phyloP scores from a whole-genome alignment of 345 rosid species.

The Adansonia digitata region DNA sequence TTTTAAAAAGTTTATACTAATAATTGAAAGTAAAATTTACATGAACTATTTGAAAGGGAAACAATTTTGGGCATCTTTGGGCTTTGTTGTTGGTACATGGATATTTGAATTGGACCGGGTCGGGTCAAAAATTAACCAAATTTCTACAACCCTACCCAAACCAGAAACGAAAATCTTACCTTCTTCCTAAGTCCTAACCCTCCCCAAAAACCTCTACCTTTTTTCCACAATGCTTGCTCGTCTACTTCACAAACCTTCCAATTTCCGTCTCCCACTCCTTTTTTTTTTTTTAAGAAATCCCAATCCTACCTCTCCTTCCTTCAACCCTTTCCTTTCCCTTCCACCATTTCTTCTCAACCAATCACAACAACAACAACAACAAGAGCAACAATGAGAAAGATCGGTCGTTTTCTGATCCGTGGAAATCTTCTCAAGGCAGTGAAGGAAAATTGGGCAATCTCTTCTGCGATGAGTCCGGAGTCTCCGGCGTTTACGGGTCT shows the following conservation, averaged over 20 bases:
- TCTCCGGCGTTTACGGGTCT: slow-evolving; percentile 18
- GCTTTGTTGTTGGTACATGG: background rate
- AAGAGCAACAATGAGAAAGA: slow-evolving; percentile 23
- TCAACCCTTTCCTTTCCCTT: slow-evolving; percentile 27
- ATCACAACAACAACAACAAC: slow-evolving; percentile 20
- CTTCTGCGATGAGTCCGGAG: slow-evolving; percentile 29
- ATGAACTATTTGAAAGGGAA: too few species aligned
- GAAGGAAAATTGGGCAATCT: slow-evolving; percentile 35
- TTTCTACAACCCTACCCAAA: background rate
- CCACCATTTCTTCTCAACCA: slow-evolving; percentile 37
- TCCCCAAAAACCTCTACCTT: background rate
- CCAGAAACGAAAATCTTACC: background rate
- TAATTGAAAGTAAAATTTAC: too few species aligned
- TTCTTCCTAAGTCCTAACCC: too few species aligned
- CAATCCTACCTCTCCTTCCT: slow-evolving; percentile 12
- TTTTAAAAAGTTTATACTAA: too few species aligned
- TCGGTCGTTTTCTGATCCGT: slow-evolving; percentile 22
- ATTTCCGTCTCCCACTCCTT: slow-evolving; percentile 39
- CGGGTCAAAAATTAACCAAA: background rate
- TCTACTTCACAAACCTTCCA: slow-evolving; percentile 50
- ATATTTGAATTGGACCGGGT: background rate
- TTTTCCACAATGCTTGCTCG: slow-evolving; percentile 56
- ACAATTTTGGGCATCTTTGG: background rate
- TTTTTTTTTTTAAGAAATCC: slow-evolving; percentile 32
- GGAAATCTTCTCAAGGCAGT: slow-evolving; percentile 47